Base-by-base conservation (phyloP, 1,284 basidiomycete genomes). In the Tylopilus sp. region DNA sequence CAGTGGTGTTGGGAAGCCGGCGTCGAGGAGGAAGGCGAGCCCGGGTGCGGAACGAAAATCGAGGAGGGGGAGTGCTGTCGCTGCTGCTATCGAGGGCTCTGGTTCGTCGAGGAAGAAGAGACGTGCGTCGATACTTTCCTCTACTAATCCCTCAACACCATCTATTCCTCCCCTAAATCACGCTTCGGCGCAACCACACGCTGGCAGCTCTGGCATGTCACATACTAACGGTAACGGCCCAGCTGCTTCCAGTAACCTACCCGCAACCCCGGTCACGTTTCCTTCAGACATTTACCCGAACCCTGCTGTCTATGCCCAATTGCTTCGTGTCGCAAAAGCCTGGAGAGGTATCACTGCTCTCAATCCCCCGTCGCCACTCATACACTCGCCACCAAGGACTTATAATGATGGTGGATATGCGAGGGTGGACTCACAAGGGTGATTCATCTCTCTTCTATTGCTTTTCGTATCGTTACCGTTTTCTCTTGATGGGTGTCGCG, bases 301-400 rank as follows among this genome's bases (percentile, higher is more conserved):
- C 46, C 68, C 73, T 25, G 69, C 76, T 21, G 77, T 77, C 0
- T 72, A 81, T n/a, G 68, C 73, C 28, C 74, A 73, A 33, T 72
- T 88, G 1, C 73, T 74, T n/a, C 67, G 71, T 15, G 75, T 81
- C n/a, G 82, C 86, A 10, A 74, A 76, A 30, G 69, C 76, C 28
- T 88, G 86, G 85, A 71, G 86, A 8, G 86, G 85, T 1, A 68
- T 87, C 21, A 79, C 79, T n/a, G 83, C 85, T 4, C 69, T 86
- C 52, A 61, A 69, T n/a, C 57, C 69, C 21, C 58, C 66, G 3
- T 61, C 54, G 9, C 52, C 63, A 9, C 46, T 59, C 25, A 23
- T 38, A 13, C 38, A 53, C 15, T 52, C 52, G 2, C 65, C 66
- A 12, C 58, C 63, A 16, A 63, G 37, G 35, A 52, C 59, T 0